Conservation (phyloP, 106 monocot genomes). For the Xerophyta viscosa region DNA sequence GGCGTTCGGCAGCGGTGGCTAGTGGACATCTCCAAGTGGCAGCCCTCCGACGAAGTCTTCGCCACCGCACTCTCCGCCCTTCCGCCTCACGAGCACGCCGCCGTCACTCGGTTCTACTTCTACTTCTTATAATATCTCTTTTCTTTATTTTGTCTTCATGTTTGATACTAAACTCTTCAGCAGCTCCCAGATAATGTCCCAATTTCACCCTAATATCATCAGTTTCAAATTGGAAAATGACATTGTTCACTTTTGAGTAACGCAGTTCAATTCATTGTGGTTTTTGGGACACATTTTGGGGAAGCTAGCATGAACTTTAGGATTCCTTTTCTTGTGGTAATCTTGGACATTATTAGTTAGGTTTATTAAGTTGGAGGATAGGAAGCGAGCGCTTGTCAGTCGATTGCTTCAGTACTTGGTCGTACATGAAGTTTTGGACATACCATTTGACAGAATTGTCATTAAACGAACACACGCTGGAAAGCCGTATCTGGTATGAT, state of each 20-base stretch:
- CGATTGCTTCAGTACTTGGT: constrained; percentile 78
- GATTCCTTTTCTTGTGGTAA: constrained; percentile 7
- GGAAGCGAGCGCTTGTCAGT: constrained; percentile 79
- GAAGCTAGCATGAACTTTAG: not conserved
- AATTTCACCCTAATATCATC: not conserved
- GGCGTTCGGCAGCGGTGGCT: constrained; percentile 52
- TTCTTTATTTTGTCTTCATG: not conserved
- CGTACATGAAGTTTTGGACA: constrained; percentile 42
- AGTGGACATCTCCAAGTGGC: constrained; percentile 60
- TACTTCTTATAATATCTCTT: not conserved
- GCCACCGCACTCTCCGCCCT: constrained; percentile 41
- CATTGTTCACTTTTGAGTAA: no score
- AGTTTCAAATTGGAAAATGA: not conserved
- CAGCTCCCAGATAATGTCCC: not conserved
- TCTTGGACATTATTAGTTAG: constrained; percentile 39
- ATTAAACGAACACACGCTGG: constrained; percentile 48
- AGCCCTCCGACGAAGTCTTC: constrained; percentile 44
- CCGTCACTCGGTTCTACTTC: constrained; percentile 32
- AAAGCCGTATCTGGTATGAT: constrained; percentile 59
- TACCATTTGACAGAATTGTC: constrained; percentile 37
- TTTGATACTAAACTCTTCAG: not conserved
- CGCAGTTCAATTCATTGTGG: no score
- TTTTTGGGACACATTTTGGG: not conserved
- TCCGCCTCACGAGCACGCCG: constrained; percentile 42
- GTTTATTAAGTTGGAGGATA: constrained; percentile 68